A percentile compares a stretch with the other conserved stretches of the same genome.
Conservation (phyloP, 2,329 filamentous ascomycete species). For the Fusarium xyrophilum region DNA sequence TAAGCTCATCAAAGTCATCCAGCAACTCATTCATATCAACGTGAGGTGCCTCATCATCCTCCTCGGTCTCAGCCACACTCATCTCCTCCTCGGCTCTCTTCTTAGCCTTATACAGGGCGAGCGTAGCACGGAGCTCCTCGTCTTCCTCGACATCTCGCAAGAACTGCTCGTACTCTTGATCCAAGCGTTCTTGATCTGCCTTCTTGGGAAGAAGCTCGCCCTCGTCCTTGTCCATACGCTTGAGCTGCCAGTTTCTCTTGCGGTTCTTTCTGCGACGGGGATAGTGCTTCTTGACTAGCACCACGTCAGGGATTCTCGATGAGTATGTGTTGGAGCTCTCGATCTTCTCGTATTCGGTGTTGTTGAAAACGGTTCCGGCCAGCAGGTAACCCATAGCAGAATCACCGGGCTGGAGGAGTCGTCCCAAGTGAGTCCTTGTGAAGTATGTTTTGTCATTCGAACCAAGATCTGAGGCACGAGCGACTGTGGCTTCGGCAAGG, state of each 20-base stretch:
- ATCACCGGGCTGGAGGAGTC: slow-evolving; percentile 85
- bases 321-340: slow-evolving; percentile 79
- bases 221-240: slow-evolving; percentile 90
- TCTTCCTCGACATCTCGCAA: slow-evolving; percentile 96
- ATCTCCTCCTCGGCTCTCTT: slow-evolving; percentile 65
- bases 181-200: slow-evolving; percentile 84
- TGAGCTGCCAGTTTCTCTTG: slow-evolving; percentile 90
- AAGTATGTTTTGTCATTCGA: slow-evolving; percentile 88
- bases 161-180: slow-evolving; percentile 97
- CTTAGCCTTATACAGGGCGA: slow-evolving; percentile 83
- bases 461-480: slow-evolving; percentile 84
- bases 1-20: slow-evolving; percentile 90
- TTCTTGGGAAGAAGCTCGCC: slow-evolving; percentile 86
- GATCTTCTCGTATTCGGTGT: slow-evolving; percentile 80
- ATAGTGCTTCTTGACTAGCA: slow-evolving; percentile 98
- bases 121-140: slow-evolving; percentile 79
- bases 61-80: slow-evolving; percentile 70
- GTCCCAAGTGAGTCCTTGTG: slow-evolving; percentile 87
- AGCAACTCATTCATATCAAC: slow-evolving; percentile 83
- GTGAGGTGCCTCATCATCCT: slow-evolving; percentile 70
- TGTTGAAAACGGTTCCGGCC: slow-evolving; percentile 91
- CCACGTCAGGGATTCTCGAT: slow-evolving; percentile 84
- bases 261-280: slow-evolving; percentile 80
- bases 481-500: slow-evolving; percentile 87
- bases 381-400: slow-evolving; percentile 95